Evolutionary conservation across 306 rosid species (phyloP), one percentile per base, ranked within the genome.

Genomic region (Elaeagnus macrophylla): DNA sequence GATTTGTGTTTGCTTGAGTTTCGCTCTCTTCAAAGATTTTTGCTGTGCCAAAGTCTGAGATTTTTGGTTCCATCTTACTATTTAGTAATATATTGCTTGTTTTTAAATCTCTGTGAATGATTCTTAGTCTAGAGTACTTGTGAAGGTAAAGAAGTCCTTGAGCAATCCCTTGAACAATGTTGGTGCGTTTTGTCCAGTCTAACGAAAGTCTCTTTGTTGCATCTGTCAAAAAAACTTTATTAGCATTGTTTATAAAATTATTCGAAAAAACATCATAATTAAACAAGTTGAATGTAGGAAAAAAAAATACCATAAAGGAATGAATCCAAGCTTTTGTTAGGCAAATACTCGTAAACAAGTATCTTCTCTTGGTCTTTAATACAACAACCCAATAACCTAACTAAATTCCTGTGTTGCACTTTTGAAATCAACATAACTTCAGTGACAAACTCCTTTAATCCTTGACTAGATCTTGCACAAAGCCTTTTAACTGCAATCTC

Each of bases 101-200:
- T 53, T 53, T 53, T 19, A 53, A 53, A 37, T 53, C 57, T 51
- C 54, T 51, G 12, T 53, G 57, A 13, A 53, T 53, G 36, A 53
- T 53, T 35, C 14, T 35, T 15, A 53, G n/a, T 53, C 57, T 53
- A 37, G 57, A 53, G 40, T 35, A 53, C 18, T 53, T 53, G 40
- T 53, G 56, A 10, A 53, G 39, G 14, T 52, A 52, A 2, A 52
- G 39, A 32, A 52, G 18, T 10, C 56, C 56, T 12, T 52, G 56
- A 52, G 56, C 56, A 35, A 52, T 35, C 35, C 56, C 56, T 52
- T 52, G 16, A 35, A 52, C 12, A 11, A 36, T 52, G 15, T 35
- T 12, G 16, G 8, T 6, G n/a, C 54, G 54, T n/a, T 18, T 51
- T 51, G 13, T 51, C n/a, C n/a, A n/a, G n/a, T n/a, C n/a, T n/a